These are phyloP conservation scores for Picochlorum costavermella DNA, from an alignment of 139 green algal genomes.

Conservation along the genomic window DNA sequence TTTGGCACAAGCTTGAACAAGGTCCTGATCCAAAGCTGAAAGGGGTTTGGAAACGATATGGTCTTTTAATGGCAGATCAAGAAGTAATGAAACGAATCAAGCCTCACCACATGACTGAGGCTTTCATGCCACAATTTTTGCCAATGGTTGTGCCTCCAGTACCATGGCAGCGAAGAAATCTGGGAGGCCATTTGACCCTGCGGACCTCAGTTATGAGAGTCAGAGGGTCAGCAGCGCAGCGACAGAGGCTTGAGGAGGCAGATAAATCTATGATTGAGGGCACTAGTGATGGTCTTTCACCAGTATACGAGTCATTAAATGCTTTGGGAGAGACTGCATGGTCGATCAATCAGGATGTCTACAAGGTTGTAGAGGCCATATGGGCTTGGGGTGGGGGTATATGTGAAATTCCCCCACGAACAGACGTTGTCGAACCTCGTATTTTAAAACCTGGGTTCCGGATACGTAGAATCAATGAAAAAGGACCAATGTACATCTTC, in stretches of 20 bases:
- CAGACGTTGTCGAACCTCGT: conserved; percentile 6
- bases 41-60: conserved; percentile 25
- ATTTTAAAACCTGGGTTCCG: conserved; percentile 9
- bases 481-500: not conserved
- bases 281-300: conserved; percentile 7
- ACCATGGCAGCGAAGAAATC: conserved; percentile 50
- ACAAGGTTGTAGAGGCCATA: conserved; percentile 34
- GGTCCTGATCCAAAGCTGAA: conserved; percentile 9
- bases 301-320: conserved; percentile 73
- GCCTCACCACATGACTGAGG: conserved; percentile 29
- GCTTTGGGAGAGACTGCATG: conserved; percentile 60
- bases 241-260: conserved; percentile 24
- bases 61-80: conserved; percentile 25
- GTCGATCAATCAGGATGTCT: conserved; percentile 53
- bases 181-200: conserved; percentile 54
- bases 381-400: conserved; percentile 23
- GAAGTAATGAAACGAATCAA: conserved; percentile 29
- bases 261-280: conserved; percentile 22
- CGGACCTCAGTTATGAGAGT: conserved; percentile 43
- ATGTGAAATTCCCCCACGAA: conserved; percentile 17
- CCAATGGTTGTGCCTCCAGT: conserved; percentile 71
- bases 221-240: conserved; percentile 23
- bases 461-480: conserved; percentile 5
- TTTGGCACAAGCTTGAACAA: conserved; percentile 29
- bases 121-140: conserved; percentile 36